Evolutionary conservation across 352 stramenopile genomes (phyloP), one percentile per base, ranked within the genome.

Genomic region (Discostella stelligera): DNA sequence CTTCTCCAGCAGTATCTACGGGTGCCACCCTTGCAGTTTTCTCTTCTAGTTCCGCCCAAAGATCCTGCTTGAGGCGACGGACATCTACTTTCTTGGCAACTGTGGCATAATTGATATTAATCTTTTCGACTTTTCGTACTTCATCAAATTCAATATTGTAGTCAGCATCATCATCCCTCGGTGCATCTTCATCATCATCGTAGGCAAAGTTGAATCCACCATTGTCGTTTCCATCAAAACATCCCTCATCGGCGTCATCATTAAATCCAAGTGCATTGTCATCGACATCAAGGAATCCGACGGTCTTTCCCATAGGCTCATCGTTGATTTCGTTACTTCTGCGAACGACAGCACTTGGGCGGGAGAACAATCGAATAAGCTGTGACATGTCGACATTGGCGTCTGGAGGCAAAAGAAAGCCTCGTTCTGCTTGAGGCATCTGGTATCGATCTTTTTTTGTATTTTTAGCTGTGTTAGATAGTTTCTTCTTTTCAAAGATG

Each of bases 31-130:
- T 30, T n/a, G 48, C 44, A 67, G 84, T 86, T 49, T 74, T 83
- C 11, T 61, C 59, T 76, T 95, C 80, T n/a, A 96, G 80, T 39
- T 95, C 84, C 20, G 88, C 83, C 97, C 96, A 99, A 37, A 99
- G 92, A 80, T 96, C 96, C 3, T 90, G 88, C 86, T 99, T 99
- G 11, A 99, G 86, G 53, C 96, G 94, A 76, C 97, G 97, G 0
- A 99, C 96, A 79, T 99, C 96, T 14, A 99, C 96, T 64, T 96
- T 96, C 78, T 98, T 98, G 16, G 96, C 96, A 44, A 96, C 90
- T 13, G 91, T 95, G 25, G 96, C 96, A 76, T 98, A 98, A 16
- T 79, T 83, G n/a, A 95, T 84, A 54, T 96, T 86, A 70, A 98
- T 93, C 72, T 98, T 98, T 64, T 98, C 92, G 3, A 99, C 94